Evolutionary conservation across 2,329 filamentous ascomycete genomes (phyloP), one percentile per base, ranked within the genome.

Genomic region (Blastomyces parvus): DNA sequence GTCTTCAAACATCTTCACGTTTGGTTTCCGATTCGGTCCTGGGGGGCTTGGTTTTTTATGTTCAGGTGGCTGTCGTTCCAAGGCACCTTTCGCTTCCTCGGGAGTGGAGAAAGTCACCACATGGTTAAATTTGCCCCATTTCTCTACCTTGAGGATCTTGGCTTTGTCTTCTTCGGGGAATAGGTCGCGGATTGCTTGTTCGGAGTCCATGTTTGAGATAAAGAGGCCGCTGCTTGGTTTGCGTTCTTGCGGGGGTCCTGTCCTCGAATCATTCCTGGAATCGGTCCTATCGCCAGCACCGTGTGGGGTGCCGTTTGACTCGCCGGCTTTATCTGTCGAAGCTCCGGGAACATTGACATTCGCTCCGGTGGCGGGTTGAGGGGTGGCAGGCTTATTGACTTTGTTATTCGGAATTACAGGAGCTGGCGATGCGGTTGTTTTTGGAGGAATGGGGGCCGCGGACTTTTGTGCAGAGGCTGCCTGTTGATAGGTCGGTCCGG

Each of bases 211-310:
- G 71, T 92, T 92, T 79, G 89, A 90, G 65, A 99, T 87, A 76
- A 97, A 99, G 25, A 99, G 84, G 59, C 90, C 93, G 70, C 91
- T 88, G 69, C 88, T 90, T 68, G 84, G 85, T 71, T 91, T 84
- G 71, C 79, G 83, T 7, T 83, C 83, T 50, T 50, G 46, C 19
- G 73, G 66, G 36, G 72, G 73, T 22, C 76, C 69, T 68, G 74
- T 36, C 8, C 52, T 36, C 2, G 46, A 50, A 27, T 50, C 46
- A 22, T 86, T 87, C 66, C 89, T 86, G 22, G 78, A 75, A 44
- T 79, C 76, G 11, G 70, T 66, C 65, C 75, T 77, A 59, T 79
- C 77, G 0, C 77, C 33, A 11, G n/a, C 27, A 33, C n/a, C 76
- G 59, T 81, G 80, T 19, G 75, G 71, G 22, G 81, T 78, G 64